phyloP scores from a whole-genome alignment of 306 rosid species.

The Sophora flavescens region DNA sequence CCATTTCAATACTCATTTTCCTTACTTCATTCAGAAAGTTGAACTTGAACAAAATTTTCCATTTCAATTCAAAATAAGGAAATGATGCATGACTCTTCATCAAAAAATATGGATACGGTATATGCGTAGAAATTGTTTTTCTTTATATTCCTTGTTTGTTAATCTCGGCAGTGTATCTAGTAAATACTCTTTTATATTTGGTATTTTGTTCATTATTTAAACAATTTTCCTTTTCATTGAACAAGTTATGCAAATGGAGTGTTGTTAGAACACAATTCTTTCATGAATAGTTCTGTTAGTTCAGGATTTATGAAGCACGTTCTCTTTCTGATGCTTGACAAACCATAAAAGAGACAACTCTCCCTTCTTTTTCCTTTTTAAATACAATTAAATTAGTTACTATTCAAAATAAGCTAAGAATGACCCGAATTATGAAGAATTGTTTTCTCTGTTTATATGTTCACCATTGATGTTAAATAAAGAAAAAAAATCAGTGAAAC shows the following conservation, averaged over 20 bases:
- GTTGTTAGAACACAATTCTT: not conserved
- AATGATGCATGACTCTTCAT: too few relatives aligned
- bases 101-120: too few relatives aligned
- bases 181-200: too few relatives aligned
- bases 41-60: too few relatives aligned
- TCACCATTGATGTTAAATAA: not conserved
- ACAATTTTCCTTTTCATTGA: not conserved
- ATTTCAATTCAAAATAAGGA: too few relatives aligned
- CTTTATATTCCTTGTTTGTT: too few relatives aligned
- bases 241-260: not conserved
- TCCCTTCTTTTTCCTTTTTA: not conserved
- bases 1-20: too few relatives aligned
- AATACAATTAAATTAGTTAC: not conserved
- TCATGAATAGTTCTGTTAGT: not conserved
- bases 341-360: not conserved
- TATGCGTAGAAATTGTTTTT: too few relatives aligned
- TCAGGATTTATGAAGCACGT: not conserved
- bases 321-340: not conserved
- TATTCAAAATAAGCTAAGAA: not conserved
- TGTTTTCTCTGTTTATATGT: conserved; percentile 17
- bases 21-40: too few relatives aligned
- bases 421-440: not conserved
- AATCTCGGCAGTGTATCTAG: too few relatives aligned
- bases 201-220: not conserved
- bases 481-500: not conserved